Percentiles rank a stretch among this genome's conserved stretches.
Conservation (phyloP, 768 basidiomycete genomes). For the Jaapia argillacea region DNA sequence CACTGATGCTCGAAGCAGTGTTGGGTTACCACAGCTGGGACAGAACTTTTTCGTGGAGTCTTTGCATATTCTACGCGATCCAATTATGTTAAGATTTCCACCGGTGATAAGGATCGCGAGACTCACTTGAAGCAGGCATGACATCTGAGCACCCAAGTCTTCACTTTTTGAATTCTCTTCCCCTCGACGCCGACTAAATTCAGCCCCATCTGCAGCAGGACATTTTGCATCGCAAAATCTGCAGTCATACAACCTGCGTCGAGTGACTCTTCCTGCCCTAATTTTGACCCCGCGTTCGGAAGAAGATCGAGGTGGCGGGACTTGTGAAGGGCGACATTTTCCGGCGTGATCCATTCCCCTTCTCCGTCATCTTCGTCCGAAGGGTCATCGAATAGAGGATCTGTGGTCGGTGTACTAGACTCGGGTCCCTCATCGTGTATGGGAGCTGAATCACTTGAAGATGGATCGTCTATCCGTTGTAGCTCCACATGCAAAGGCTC, state of each 20-base stretch:
- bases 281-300: slow-evolving; percentile 36
- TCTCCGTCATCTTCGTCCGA: slow-evolving; percentile 74
- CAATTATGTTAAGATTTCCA: neutral
- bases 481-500: slow-evolving; percentile 40
- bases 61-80: slow-evolving; percentile 72
- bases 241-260: slow-evolving; percentile 91
- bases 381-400: slow-evolving; percentile 62
- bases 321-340: slow-evolving; percentile 79
- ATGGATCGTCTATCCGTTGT: slow-evolving; percentile 15
- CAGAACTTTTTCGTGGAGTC: slow-evolving; percentile 94
- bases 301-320: slow-evolving; percentile 79
- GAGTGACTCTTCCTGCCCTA: slow-evolving; percentile 31
- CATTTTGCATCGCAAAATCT: slow-evolving; percentile 99
- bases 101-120: slow-evolving; percentile 1
- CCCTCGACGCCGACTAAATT: slow-evolving; percentile 86
- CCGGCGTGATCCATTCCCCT: slow-evolving; percentile 96
- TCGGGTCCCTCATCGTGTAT: slow-evolving; percentile 2
- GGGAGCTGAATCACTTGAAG: slow-evolving; percentile 13
- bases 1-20: slow-evolving; percentile 84
- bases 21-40: slow-evolving; percentile 91
- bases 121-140: slow-evolving; percentile 99
- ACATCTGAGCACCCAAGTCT: slow-evolving; percentile 93
- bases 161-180: slow-evolving; percentile 80
- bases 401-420: slow-evolving; percentile 5
- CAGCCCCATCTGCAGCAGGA: slow-evolving; percentile 88